Evolutionary conservation across 148 eudicot species (phyloP).

Genomic region (Rhododendron simsii): DNA sequence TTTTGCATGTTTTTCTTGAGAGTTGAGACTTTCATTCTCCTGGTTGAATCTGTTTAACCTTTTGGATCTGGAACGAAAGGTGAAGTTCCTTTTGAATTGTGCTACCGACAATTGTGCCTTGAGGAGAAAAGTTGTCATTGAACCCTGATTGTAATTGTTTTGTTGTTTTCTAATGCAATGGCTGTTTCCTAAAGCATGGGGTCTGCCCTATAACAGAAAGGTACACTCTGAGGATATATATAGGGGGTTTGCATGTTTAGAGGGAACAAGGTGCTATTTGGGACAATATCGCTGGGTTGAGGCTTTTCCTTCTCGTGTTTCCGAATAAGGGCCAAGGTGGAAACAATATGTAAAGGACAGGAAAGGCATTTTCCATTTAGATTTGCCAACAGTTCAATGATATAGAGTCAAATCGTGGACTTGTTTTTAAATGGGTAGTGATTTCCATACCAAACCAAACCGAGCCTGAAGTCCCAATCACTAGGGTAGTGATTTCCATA

Average conservation of each 20-base stretch:
- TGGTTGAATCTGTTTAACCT: neutral
- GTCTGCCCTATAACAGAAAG: neutral
- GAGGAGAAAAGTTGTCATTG: neutral
- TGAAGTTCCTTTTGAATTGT: neutral
- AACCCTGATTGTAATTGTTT: neutral
- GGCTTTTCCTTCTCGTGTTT: neutral
- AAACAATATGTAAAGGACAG: neutral
- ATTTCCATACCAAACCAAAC: too few species aligned
- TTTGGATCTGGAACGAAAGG: neutral
- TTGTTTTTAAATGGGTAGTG: neutral
- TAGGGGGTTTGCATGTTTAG: neutral
- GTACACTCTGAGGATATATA: neutral
- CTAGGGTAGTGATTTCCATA: too few species aligned
- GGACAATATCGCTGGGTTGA: neutral
- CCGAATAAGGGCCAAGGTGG: neutral
- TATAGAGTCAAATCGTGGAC: neutral
- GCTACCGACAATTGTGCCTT: neutral
- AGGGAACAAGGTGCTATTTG: neutral
- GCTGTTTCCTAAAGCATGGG: neutral
- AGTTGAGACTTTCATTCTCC: neutral
- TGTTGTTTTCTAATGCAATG: neutral
- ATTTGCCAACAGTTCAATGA: neutral
- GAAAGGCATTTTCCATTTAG: neutral
- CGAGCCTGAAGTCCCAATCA: too few species aligned
- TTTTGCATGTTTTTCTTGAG: neutral